Evolutionary conservation across 139 green algal genomes (phyloP).

Genomic region (Asterochloris sp.): DNA sequence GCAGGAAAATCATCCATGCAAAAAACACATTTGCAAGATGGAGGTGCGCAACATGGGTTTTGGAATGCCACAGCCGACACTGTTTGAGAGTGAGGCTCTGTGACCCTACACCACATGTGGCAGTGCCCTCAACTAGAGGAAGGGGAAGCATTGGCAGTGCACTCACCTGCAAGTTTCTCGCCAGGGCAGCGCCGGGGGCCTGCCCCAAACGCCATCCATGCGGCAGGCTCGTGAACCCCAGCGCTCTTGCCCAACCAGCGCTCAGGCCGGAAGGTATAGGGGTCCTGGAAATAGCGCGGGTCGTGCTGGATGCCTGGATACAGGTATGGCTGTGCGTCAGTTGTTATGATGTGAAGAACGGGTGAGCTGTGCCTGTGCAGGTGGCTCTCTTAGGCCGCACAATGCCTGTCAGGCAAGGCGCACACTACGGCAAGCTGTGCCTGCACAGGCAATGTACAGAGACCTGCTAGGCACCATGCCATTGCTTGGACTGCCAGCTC

Average conservation of each 20-base stretch:
- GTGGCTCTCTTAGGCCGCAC: no score
- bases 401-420: no score
- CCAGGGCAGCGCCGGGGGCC: slow-evolving; percentile 37
- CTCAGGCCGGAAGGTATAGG: slow-evolving; percentile 28
- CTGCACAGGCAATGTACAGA: no score
- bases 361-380: no score
- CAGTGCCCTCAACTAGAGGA: not conserved
- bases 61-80: not conserved
- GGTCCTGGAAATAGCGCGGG: slow-evolving; percentile 21
- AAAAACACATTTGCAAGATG: not conserved
- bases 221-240: slow-evolving; percentile 14
- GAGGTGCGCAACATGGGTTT: not conserved
- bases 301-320: slow-evolving; percentile 13
- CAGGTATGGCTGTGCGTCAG: no score
- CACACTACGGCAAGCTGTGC: no score
- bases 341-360: no score
- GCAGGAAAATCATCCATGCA: not conserved
- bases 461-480: no score
- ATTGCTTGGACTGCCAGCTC: no score
- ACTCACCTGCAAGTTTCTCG: slow-evolving; percentile 26
- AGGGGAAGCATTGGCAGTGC: no score
- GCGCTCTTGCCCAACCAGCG: slow-evolving; percentile 22
- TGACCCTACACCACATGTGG: not conserved
- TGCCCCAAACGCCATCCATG: slow-evolving; percentile 36
- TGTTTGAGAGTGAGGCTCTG: not conserved